Evolutionary conservation across 768 basidiomycete genomes (phyloP).

Genomic region (Trichaptum fuscoviolaceum): DNA sequence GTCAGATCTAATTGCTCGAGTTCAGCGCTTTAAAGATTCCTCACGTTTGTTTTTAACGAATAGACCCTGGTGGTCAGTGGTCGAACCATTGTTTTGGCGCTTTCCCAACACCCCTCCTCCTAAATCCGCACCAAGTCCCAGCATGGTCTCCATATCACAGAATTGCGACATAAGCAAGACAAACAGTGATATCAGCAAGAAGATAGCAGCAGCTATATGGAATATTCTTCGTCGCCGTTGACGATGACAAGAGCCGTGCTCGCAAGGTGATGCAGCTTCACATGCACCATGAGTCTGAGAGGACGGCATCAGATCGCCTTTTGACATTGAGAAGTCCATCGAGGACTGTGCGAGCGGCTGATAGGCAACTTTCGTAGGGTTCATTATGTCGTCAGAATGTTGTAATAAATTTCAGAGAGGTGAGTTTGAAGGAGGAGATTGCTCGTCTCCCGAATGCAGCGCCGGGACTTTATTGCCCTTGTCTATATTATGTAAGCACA

Average conservation of each 20-base stretch:
- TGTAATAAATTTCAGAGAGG: background rate
- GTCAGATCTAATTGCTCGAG: background rate
- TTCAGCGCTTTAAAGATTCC: background rate
- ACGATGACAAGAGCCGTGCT: background rate
- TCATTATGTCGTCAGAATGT: background rate
- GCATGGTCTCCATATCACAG: background rate
- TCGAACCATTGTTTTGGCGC: background rate
- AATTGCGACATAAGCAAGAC: background rate
- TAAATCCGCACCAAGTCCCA: background rate
- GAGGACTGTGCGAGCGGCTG: background rate
- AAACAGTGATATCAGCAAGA: background rate
- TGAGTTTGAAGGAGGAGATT: background rate
- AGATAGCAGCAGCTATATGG: background rate
- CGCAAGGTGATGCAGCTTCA: background rate
- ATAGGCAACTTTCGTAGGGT: background rate
- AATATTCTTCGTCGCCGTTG: background rate
- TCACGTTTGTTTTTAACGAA: slow-evolving; percentile 17
- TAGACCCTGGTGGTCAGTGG: background rate
- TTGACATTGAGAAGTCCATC: background rate
- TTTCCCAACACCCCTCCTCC: background rate
- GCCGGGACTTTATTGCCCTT: background rate
- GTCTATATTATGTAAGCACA: background rate
- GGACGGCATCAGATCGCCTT: background rate
- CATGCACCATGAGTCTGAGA: background rate
- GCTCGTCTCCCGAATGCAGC: background rate